Base-by-base conservation (phyloP, 2,329 filamentous ascomycete genomes). In the Diaporthe sp. region DNA sequence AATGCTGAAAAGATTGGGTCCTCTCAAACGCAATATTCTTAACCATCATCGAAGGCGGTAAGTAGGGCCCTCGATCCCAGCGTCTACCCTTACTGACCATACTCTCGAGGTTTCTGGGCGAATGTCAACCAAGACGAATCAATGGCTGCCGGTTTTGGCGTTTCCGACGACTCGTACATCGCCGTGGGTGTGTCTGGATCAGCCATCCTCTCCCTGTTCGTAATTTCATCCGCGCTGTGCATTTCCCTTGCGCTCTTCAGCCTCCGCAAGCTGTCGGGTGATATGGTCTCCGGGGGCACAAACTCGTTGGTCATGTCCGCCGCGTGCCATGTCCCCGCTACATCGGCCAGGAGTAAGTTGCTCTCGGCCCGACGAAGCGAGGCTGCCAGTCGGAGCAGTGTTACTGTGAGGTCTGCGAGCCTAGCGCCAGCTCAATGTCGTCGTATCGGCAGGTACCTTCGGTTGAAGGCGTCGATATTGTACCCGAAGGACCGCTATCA, bases 21-120 rank as follows among this genome's bases (percentile, higher is more conserved):
- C 79, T 85, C 8, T 87, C 85, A 0, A 85, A 85, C 72, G 81
- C 80, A 44, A 74, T 88, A 1, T 87, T 85, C 77, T 76, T 86
- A 2, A 77, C 78, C 20, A 75, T 82, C 17, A 79, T 78, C 20
- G 77, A 77, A 44, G 80, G 81, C 25, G 73, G 60, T 44, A 31
- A 6, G 31, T 31, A 28, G 1, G 2, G 2, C 28, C 28, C 28
- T 28, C 28, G 28, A 28, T 28, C 28, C 28, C 28, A 28, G 28
- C 28, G 2, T 2, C 28, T 28, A 28, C 28, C 28, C 2, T 28
- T 28, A 28, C 28, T 28, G 28, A 28, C 28, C 28, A 28, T 2
- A 28, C 28, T 28, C 28, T 2, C 28, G 2, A 28, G 28, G 28
- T 28, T 28, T 28, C 28, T 28, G 28, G 28, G 28, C 28, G 28